Base-by-base conservation (phyloP, 208 protist genomes). In the Endotrypanum monterogeii region DNA sequence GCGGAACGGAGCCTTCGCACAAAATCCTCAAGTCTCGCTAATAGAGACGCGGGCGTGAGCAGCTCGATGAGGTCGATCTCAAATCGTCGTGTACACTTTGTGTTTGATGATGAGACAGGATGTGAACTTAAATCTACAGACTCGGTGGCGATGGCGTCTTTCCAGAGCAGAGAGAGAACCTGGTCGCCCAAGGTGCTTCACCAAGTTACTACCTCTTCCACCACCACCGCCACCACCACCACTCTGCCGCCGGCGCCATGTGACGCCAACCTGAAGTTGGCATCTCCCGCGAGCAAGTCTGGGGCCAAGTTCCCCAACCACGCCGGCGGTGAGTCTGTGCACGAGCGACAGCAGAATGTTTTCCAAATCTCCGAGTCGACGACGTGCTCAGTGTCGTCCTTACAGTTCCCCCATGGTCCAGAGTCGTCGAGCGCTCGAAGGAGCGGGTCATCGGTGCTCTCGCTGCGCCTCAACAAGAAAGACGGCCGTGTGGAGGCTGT, bases 401-500 rank as follows among this genome's bases (percentile, higher is more conserved):
- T 30, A 14, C 57, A 37, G 39, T 28, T 46, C 1, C 58, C 16
- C 44, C 23, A 48, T 9, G 48, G 3, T n/a, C 52, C 54, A 12
- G 0, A 41, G 7, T n/a, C 51, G 6, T 3, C 60, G 23, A 3
- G 39, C 18, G 23, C 14, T 23, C 35, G 18, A 32, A n/a, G 41
- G 54, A 35, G 28, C 11, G n/a, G 39, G 44, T 37, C 39, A 28
- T 55, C 67, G 9, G 60, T 48, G 30, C 46, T 79, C 35, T 73
- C 68, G 18, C 62, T 79, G 60, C 68, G 57, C 20, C 68, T 79
- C 18, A 74, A 74, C 61, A 39, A 67, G 56, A 65, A 61, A 52
- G 68, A 79, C 3, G 75, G 75, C 11, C 61, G 61, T 61, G 69
- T 79, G 12, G 52, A 79, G 51, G 61, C 75, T 28, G 6, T 69